Evolutionary conservation across 805 yeast genomes (phyloP).

Genomic region (Candida argentea): DNA sequence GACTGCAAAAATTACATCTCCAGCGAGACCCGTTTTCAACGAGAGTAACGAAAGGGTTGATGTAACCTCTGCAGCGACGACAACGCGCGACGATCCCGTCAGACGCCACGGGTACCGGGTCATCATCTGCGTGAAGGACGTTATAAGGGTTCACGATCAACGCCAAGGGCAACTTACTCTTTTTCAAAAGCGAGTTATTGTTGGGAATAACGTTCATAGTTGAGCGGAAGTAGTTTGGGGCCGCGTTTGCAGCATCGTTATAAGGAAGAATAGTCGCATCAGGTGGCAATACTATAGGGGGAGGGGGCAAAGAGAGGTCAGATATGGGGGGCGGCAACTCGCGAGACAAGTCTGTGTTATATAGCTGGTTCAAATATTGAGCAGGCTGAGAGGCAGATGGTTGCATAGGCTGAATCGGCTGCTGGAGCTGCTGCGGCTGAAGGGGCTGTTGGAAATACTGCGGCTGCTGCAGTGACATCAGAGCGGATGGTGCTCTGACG

Average conservation of each 20-base stretch:
- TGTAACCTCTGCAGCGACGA: slow-evolving; percentile 93
- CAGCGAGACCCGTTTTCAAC: slow-evolving; percentile 75
- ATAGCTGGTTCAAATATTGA: slow-evolving; percentile 1
- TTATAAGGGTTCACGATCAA: slow-evolving; percentile 85
- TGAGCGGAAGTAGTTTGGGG: slow-evolving; percentile 69
- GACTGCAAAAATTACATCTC: slow-evolving; percentile 90
- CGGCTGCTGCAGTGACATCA: no score
- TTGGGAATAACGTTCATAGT: slow-evolving; percentile 87
- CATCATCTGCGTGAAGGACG: slow-evolving; percentile 61
- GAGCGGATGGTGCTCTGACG: no score
- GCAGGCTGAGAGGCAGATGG: no score
- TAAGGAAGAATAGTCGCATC: slow-evolving; percentile 53
- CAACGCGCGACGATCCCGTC: slow-evolving; percentile 87
- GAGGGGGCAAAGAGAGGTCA: not conserved
- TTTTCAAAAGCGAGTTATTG: slow-evolving; percentile 61
- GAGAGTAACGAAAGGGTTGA: slow-evolving; percentile 82
- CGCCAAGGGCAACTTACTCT: slow-evolving; percentile 87
- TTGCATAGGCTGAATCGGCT: no score
- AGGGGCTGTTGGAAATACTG: no score
- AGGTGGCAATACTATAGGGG: slow-evolving; percentile 15
- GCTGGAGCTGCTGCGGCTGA: no score
- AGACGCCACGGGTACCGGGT: slow-evolving; percentile 61
- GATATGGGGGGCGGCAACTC: not conserved
- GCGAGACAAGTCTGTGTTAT: not conserved
- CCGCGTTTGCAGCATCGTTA: slow-evolving; percentile 42